Conservation (phyloP, 140 eudicot species). For the Oenanthe javanica region DNA sequence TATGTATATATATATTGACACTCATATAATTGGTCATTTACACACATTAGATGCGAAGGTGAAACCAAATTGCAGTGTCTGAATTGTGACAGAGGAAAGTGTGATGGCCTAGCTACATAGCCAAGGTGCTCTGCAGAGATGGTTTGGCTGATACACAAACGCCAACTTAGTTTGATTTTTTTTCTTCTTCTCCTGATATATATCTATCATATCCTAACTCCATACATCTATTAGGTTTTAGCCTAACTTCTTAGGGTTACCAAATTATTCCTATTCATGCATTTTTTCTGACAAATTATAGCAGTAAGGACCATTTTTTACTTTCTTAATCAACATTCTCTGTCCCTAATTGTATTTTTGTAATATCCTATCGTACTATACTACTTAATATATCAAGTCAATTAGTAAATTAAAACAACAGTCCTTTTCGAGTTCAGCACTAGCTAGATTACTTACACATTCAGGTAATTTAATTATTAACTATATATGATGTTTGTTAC, state of each 20-base stretch:
- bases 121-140: neutral
- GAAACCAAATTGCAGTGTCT: neutral
- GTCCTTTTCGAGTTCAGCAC: neutral
- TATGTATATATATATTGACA: neutral
- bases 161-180: neutral
- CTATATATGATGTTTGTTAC: too few relatives aligned
- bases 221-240: slow-evolving; percentile 2
- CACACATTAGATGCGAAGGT: slow-evolving; percentile 2
- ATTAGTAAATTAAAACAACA: neutral
- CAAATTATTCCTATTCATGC: slow-evolving; percentile 1
- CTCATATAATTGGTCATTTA: neutral
- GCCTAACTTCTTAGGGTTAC: slow-evolving; percentile 7
- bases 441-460: neutral
- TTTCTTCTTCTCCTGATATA: neutral
- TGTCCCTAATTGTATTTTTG: neutral
- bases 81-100: neutral
- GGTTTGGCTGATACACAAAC: neutral
- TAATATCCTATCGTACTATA: too few relatives aligned
- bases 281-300: neutral
- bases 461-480: too few relatives aligned
- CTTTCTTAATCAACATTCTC: neutral
- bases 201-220: slow-evolving; percentile 5
- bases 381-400: neutral
- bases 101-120: neutral
- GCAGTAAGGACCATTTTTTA: neutral